phyloP scores from a whole-genome alignment of 116 monocot genomes.

The Phalaenopsis hybrid region DNA sequence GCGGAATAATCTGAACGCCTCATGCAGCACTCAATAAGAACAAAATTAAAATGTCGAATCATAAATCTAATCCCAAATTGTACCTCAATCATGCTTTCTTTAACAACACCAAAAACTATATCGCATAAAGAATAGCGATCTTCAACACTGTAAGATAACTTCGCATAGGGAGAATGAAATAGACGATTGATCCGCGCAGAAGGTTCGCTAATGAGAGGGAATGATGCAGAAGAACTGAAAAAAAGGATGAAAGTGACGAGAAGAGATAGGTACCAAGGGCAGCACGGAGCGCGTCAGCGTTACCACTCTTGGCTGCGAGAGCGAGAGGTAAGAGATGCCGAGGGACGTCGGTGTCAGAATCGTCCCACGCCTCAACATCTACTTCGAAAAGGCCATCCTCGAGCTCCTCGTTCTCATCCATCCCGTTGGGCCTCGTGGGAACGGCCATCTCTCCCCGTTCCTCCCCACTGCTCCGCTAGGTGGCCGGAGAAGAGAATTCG shows the following conservation, averaged over 20 bases:
- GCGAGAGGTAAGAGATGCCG: slow-evolving; percentile 44
- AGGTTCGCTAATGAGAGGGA: neutral
- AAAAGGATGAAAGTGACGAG: neutral
- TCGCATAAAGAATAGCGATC: neutral
- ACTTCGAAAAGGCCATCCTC: slow-evolving; percentile 29
- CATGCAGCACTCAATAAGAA: neutral
- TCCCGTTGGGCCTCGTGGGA: slow-evolving; percentile 42
- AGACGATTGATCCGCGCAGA: neutral
- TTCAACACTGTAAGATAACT: neutral
- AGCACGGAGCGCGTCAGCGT: slow-evolving; percentile 36
- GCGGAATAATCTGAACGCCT: neutral
- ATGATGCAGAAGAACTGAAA: neutral
- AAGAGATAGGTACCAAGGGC: slow-evolving; percentile 42
- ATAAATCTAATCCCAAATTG: neutral
- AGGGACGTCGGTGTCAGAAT: slow-evolving; percentile 30
- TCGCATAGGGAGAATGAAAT: neutral
- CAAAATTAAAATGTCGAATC: neutral
- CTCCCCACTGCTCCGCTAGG: no score
- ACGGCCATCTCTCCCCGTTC: slow-evolving; percentile 39
- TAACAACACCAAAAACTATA: neutral
- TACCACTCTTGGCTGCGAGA: slow-evolving; percentile 39
- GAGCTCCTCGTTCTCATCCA: slow-evolving; percentile 30
- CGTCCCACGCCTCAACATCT: slow-evolving; percentile 18
- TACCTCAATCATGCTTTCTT: neutral
- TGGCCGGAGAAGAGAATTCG: no score